Percentiles rank a stretch among this genome's conserved stretches.
Conservation (phyloP, 805 yeast species). For the Pichia kluyveri region DNA sequence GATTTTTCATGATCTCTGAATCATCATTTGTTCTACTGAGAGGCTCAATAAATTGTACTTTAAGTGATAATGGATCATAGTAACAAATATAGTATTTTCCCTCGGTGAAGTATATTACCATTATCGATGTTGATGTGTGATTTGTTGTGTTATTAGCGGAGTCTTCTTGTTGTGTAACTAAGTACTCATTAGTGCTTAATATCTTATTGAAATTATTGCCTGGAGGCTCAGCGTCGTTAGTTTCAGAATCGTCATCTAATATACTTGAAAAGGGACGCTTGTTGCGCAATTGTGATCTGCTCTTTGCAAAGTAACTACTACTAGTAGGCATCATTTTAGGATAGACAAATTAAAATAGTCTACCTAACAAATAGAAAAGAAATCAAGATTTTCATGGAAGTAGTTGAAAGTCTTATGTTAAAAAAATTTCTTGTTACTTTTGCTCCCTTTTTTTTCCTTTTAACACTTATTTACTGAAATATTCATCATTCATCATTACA, state of each 20-base stretch:
- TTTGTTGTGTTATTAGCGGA: not conserved
- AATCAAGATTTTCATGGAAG: too few relatives aligned
- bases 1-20: not conserved
- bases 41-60: conserved; percentile 6
- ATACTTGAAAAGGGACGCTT: not conserved
- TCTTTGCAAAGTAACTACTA: too few relatives aligned
- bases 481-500: too few relatives aligned
- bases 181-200: not conserved
- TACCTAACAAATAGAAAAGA: too few relatives aligned
- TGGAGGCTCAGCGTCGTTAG: not conserved
- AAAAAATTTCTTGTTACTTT: too few relatives aligned
- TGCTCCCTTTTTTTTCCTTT: too few relatives aligned
- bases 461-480: too few relatives aligned
- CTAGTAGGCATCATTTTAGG: too few relatives aligned
- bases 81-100: not conserved
- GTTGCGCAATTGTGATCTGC: not conserved
- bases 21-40: conserved; percentile 1
- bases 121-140: not conserved
- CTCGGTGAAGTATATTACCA: not conserved
- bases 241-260: not conserved
- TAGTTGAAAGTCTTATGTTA: too few relatives aligned
- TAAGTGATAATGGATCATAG: not conserved
- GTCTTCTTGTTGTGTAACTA: not conserved
- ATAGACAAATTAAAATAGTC: too few relatives aligned
- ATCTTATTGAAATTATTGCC: not conserved